Evolutionary conservation across 306 rosid species (phyloP).

Genomic region (Sphenostylis stenocarpa): DNA sequence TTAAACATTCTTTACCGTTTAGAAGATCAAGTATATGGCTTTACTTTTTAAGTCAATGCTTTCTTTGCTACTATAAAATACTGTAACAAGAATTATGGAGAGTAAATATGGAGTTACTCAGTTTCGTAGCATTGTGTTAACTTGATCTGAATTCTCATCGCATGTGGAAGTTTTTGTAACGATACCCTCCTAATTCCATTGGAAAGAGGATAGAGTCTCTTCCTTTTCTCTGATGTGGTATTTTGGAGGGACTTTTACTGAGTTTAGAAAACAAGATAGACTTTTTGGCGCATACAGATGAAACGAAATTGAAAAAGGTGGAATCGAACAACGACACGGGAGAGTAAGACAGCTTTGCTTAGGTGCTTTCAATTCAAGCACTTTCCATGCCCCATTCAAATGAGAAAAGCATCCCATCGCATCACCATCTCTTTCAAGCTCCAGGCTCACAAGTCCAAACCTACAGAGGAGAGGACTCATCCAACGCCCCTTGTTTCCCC

Average conservation of each 20-base stretch:
- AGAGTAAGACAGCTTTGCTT: conserved; percentile 38
- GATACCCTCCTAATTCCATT: conserved; percentile 26
- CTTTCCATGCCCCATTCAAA: conserved; percentile 26
- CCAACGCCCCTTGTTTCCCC: background rate
- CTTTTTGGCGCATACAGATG: conserved; percentile 45
- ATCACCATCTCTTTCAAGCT: conserved; percentile 44
- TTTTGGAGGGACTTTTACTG: background rate
- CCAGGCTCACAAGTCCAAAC: conserved; percentile 33
- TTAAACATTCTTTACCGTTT: background rate
- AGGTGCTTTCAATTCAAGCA: conserved; percentile 40
- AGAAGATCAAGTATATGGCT: background rate
- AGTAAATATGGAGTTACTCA: background rate
- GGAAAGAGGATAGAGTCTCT: background rate
- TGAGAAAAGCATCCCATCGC: conserved; percentile 26
- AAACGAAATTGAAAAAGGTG: conserved; percentile 42
- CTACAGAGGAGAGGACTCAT: conserved; percentile 13
- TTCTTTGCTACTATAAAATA: background rate
- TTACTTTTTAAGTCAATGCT: background rate
- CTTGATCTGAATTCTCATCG: background rate
- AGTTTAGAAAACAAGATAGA: conserved; percentile 3
- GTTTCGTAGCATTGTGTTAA: background rate
- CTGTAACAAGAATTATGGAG: background rate
- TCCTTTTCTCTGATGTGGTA: conserved; percentile 1
- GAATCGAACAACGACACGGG: conserved; percentile 30
- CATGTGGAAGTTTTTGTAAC: conserved; percentile 22